Conservation (phyloP, 108 stramenopile species). For the Cyclotella kingstonii region DNA sequence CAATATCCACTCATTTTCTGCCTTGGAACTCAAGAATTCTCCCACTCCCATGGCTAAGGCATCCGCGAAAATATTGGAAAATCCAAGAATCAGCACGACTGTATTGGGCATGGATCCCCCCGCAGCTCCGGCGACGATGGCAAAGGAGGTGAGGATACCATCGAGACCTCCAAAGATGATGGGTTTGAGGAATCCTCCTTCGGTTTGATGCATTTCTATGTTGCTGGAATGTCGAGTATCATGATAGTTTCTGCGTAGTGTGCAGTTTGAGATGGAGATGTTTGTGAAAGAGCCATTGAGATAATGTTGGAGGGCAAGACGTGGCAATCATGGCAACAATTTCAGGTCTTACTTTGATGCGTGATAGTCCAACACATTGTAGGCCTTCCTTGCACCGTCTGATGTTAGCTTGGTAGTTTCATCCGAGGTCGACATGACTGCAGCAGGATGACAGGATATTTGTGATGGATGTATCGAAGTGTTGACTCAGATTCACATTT, state of each 20-base stretch:
- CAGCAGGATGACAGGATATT: neutral
- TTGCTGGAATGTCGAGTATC: slow-evolving; percentile 41
- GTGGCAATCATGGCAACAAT: neutral
- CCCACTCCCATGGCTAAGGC: slow-evolving; percentile 98
- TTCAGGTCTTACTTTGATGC: slow-evolving; percentile 53
- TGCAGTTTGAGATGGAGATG: neutral
- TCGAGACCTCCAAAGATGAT: slow-evolving; percentile 98
- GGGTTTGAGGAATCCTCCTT: slow-evolving; percentile 81
- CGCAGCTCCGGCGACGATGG: slow-evolving; percentile 96
- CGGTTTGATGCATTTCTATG: slow-evolving; percentile 70
- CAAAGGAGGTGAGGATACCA: slow-evolving; percentile 96
- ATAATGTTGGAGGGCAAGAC: neutral
- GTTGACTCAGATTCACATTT: neutral
- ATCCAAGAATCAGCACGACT: slow-evolving; percentile 95
- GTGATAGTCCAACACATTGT: slow-evolving; percentile 56
- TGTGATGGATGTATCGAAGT: slow-evolving; percentile 3
- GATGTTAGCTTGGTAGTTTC: slow-evolving; percentile 28
- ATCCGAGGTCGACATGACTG: slow-evolving; percentile 18
- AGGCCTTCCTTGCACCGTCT: slow-evolving; percentile 60
- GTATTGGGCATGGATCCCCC: slow-evolving; percentile 79
- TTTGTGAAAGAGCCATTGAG: neutral
- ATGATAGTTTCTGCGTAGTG: slow-evolving; percentile 57
- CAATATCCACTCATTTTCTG: slow-evolving; percentile 93
- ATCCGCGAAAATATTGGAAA: slow-evolving; percentile 96
- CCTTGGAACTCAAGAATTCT: slow-evolving; percentile 95